Conservation (phyloP, 441 rosid species). For the Kokia cookei region DNA sequence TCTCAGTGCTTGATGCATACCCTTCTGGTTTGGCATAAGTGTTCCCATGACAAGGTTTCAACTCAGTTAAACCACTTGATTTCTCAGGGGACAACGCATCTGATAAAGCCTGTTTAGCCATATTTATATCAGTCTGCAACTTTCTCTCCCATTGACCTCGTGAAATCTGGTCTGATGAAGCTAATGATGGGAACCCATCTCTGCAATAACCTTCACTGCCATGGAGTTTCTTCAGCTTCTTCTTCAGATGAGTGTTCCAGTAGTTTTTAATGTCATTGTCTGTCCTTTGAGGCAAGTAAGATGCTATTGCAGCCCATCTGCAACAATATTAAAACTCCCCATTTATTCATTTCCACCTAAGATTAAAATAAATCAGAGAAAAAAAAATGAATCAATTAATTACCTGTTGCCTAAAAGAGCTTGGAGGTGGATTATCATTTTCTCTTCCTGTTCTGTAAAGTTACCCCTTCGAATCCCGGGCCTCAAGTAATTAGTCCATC, state of each 20-base stretch:
- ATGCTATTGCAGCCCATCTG: constrained; percentile 99
- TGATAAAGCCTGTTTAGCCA: constrained; percentile 62
- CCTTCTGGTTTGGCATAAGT: constrained; percentile 6
- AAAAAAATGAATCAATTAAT: neutral
- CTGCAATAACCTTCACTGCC: constrained; percentile 12
- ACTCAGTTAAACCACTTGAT: constrained; percentile 13
- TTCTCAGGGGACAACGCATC: constrained; percentile 69
- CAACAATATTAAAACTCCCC: constrained; percentile 17
- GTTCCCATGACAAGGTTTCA: neutral
- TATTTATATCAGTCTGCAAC: constrained; percentile 81
- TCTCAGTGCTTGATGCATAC: constrained; percentile 76
- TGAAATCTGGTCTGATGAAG: constrained; percentile 29
- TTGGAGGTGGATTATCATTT: constrained; percentile 91
- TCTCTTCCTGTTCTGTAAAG: constrained; percentile 85
- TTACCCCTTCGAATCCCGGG: constrained; percentile 92
- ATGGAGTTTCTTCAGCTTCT: constrained; percentile 67
- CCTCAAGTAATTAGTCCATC: constrained; percentile 97
- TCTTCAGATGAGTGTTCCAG: constrained; percentile 96
- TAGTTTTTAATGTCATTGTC: constrained; percentile 93
- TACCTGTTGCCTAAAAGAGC: constrained; percentile 94
- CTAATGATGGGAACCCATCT: constrained; percentile 18
- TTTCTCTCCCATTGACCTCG: constrained; percentile 93
- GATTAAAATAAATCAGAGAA: neutral
- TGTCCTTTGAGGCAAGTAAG: constrained; percentile 91
- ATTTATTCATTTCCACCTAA: neutral